These are phyloP conservation scores for Triticum turgidum DNA, from an alignment of 176 grass and related monocot genomes.

Conservation along the genomic window DNA sequence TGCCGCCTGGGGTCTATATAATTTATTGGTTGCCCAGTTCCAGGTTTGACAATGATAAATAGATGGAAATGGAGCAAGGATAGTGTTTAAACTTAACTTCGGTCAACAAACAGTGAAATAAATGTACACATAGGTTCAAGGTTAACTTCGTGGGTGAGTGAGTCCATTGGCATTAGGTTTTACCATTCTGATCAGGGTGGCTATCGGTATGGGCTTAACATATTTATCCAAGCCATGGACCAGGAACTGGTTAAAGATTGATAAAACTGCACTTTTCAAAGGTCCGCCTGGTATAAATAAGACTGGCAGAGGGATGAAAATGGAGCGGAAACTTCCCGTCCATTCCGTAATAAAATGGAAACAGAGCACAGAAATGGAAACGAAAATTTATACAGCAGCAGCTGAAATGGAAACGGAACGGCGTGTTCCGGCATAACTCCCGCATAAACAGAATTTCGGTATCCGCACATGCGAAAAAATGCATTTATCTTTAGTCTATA, in stretches of 20 bases:
- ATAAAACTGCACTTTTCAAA: neutral
- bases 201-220: neutral
- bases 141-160: neutral
- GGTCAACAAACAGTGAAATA: neutral
- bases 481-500: neutral
- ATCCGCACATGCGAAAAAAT: neutral
- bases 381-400: neutral
- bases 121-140: neutral
- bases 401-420: neutral
- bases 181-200: neutral
- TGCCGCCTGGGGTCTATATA: neutral
- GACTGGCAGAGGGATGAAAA: neutral
- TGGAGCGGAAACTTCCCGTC: neutral
- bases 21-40: neutral
- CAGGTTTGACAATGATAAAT: conserved; percentile 5
- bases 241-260: neutral
- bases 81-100: neutral
- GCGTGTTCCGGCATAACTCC: neutral
- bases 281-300: neutral
- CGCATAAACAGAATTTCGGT: neutral
- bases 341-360: neutral
- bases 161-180: neutral
- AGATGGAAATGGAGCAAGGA: neutral
- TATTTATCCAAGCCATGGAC: conserved; percentile 18
- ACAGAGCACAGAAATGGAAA: neutral